Percentiles rank a stretch among this genome's conserved stretches.
Conservation (phyloP, 2,329 filamentous ascomycete species). For the Penicillium brevicompactum region DNA sequence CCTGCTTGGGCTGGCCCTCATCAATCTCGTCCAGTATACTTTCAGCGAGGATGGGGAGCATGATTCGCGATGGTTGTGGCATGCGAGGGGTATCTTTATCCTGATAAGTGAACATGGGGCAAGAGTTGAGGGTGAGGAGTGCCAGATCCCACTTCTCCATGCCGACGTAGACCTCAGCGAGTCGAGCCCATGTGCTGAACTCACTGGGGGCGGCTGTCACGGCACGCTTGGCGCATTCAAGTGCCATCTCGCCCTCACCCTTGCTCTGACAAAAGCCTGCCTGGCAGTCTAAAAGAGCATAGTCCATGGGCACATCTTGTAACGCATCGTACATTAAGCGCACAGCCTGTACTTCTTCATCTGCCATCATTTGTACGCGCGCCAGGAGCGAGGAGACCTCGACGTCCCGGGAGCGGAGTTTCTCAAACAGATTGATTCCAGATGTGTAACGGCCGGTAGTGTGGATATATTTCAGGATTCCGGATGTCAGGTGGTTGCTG, state of each 20-base stretch:
- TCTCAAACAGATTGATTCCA: constrained; percentile 96
- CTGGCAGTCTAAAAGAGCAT: constrained; percentile 92
- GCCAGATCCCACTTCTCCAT: constrained; percentile 97
- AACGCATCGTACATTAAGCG: constrained; percentile 84
- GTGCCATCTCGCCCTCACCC: constrained; percentile 79
- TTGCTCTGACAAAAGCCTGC: constrained; percentile 90
- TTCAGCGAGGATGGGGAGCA: constrained; percentile 83
- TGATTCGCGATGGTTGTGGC: constrained; percentile 87
- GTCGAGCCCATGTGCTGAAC: constrained; percentile 92
- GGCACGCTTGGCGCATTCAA: constrained; percentile 90
- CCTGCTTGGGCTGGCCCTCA: constrained; percentile 73
- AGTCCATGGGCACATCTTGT: constrained; percentile 94
- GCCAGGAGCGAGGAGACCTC: constrained; percentile 93
- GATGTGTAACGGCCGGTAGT: constrained; percentile 94
- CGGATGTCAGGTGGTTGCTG: constrained; percentile 92
- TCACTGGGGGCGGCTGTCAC: constrained; percentile 95
- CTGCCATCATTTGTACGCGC: constrained; percentile 88
- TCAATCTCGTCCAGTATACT: constrained; percentile 95
- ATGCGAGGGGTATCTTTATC: constrained; percentile 95
- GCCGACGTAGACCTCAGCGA: constrained; percentile 90
- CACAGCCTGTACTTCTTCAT: constrained; percentile 96
- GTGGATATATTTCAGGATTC: constrained; percentile 89
- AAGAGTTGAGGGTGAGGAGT: constrained; percentile 92
- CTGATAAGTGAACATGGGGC: constrained; percentile 99
- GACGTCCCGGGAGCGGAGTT: constrained; percentile 83